Conservation (phyloP, 1,284 basidiomycete genomes). For the Ustilago curta region DNA sequence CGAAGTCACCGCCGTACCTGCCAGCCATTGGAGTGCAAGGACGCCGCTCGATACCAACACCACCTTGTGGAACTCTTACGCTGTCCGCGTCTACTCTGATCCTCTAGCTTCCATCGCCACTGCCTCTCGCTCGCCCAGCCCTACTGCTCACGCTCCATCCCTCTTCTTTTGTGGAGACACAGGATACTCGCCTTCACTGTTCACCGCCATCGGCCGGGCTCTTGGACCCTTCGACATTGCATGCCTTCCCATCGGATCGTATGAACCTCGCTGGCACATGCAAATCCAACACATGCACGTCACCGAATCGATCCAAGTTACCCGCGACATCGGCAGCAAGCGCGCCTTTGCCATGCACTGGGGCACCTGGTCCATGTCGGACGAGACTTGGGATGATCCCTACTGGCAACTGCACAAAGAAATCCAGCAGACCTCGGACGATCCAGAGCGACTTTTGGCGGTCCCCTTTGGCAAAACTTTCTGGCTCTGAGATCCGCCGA, state of each 20-base stretch:
- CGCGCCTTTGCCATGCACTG: conserved; percentile 70
- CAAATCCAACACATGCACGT: conserved; percentile 61
- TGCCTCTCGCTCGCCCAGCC: conserved; percentile 6
- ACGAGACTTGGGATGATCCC: conserved; percentile 62
- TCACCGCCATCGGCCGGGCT: conserved; percentile 70
- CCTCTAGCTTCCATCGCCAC: not conserved
- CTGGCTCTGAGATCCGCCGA: conserved; percentile 5
- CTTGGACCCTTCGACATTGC: conserved; percentile 71
- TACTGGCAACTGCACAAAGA: conserved; percentile 44
- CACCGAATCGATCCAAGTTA: conserved; percentile 52
- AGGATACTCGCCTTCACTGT: conserved; percentile 71
- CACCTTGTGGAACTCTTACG: conserved; percentile 70
- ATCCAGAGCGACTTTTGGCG: conserved; percentile 31
- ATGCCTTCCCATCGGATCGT: conserved; percentile 72
- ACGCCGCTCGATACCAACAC: conserved; percentile 72
- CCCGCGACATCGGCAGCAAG: conserved; percentile 56
- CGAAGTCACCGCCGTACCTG: conserved; percentile 52
- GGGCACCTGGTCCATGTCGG: conserved; percentile 72
- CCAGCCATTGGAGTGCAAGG: conserved; percentile 72
- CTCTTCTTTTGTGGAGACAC: conserved; percentile 70
- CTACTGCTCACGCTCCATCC: conserved; percentile 13
- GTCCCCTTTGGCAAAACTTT: conserved; percentile 56
- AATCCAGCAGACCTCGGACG: conserved; percentile 23
- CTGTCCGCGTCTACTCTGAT: conserved; percentile 37
- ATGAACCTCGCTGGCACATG: conserved; percentile 60